These are phyloP conservation scores for Chytriomyces confervae DNA, from an alignment of 192 early-diverging fungal genomes.

Conservation along the genomic window DNA sequence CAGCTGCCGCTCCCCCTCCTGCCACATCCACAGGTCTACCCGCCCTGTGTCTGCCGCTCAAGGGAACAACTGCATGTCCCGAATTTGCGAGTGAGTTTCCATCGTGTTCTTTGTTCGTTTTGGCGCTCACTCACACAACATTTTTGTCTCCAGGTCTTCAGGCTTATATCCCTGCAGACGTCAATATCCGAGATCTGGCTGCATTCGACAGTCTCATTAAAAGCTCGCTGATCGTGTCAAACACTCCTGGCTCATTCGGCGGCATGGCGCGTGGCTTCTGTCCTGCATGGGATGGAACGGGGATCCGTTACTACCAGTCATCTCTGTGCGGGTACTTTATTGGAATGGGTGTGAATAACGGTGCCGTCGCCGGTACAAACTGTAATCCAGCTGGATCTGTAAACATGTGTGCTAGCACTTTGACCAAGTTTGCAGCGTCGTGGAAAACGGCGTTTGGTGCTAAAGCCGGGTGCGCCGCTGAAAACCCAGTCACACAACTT, in stretches of 20 bases:
- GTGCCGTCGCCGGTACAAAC: neutral
- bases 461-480: neutral
- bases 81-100: conserved; percentile 6
- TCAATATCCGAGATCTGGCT: neutral
- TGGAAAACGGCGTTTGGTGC: conserved; percentile 8
- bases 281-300: conserved; percentile 29
- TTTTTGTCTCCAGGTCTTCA: neutral
- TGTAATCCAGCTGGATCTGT: conserved; percentile 1
- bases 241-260: neutral
- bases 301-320: conserved; percentile 7
- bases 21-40: neutral
- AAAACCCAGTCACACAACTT: neutral
- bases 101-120: neutral
- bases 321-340: conserved; percentile 19
- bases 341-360: neutral
- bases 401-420: neutral
- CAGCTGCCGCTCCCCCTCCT: neutral
- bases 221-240: neutral
- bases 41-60: neutral
- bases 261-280: neutral
- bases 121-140: too few species aligned
- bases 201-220: conserved; percentile 5
- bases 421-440: conserved; percentile 9
- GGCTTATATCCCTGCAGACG: neutral
- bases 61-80: neutral